Percentiles rank a stretch among this genome's conserved stretches.
Conservation (phyloP, 1,284 basidiomycete species). For the Cystobasidium sp. region DNA sequence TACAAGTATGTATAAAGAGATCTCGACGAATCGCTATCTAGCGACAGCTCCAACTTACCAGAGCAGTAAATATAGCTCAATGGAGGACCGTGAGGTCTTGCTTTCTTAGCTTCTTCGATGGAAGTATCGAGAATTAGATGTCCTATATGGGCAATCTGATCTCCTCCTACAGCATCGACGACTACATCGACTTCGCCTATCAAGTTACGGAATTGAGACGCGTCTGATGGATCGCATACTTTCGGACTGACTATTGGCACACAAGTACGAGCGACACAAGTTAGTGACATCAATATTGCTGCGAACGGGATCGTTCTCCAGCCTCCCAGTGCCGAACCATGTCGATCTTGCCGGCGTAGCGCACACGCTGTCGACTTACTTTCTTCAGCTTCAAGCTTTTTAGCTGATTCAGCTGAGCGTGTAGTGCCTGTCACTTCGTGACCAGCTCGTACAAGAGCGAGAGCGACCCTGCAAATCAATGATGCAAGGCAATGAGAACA, state of each 20-base stretch:
- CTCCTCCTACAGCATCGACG: slow-evolving; percentile 58
- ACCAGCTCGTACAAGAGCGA: slow-evolving; percentile 63
- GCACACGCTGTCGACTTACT: slow-evolving; percentile 46
- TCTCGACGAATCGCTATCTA: neutral
- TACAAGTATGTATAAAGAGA: neutral
- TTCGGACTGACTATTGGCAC: slow-evolving; percentile 59
- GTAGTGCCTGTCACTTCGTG: slow-evolving; percentile 64
- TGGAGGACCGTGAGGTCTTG: slow-evolving; percentile 56
- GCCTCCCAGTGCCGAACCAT: no score
- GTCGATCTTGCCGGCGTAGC: neutral
- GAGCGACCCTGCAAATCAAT: slow-evolving; percentile 58
- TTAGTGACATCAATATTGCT: neutral
- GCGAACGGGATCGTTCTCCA: neutral
- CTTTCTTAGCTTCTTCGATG: slow-evolving; percentile 34
- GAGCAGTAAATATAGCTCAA: slow-evolving; percentile 64
- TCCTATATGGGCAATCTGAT: slow-evolving; percentile 48
- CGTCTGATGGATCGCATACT: slow-evolving; percentile 58
- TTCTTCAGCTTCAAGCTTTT: slow-evolving; percentile 61
- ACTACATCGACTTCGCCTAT: slow-evolving; percentile 61
- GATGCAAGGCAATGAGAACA: slow-evolving; percentile 53
- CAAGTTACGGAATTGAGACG: slow-evolving; percentile 59
- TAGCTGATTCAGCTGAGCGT: slow-evolving; percentile 59
- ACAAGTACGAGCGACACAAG: neutral
- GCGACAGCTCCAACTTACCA: slow-evolving; percentile 12
- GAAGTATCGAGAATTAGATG: slow-evolving; percentile 30